Percentiles rank a stretch among this genome's conserved stretches.
Conservation (phyloP, 2,329 filamentous ascomycete species). For the Waltergamsia citrina region DNA sequence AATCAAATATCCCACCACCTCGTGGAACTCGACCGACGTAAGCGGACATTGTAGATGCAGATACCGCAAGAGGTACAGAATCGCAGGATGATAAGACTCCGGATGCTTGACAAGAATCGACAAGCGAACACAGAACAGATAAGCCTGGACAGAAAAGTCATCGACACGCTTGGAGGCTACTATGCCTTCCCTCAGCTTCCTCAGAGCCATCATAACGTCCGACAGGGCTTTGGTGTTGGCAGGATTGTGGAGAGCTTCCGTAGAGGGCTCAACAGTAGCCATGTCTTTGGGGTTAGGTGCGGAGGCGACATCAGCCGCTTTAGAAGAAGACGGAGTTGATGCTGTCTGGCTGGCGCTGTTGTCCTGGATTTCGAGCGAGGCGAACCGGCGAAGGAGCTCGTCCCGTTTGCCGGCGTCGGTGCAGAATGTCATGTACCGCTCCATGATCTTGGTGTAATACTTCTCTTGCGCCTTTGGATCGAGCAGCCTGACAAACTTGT, state of each 20-base stretch:
- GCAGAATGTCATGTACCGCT: constrained; percentile 85
- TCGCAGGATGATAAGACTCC: constrained; percentile 83
- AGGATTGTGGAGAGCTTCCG: constrained; percentile 10
- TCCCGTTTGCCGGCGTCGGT: constrained; percentile 61
- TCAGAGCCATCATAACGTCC: constrained; percentile 70
- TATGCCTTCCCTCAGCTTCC: constrained; percentile 86
- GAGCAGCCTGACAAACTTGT: constrained; percentile 42
- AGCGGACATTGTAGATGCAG: constrained; percentile 64
- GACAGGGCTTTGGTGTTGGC: constrained; percentile 54
- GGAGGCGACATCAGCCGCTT: not conserved
- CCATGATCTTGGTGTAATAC: constrained; percentile 81
- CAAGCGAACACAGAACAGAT: constrained; percentile 83
- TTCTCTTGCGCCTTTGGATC: constrained; percentile 71
- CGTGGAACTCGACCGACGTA: constrained; percentile 61
- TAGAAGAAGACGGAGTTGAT: not conserved
- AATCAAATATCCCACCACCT: constrained; percentile 72
- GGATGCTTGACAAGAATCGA: constrained; percentile 73
- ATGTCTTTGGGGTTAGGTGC: not conserved
- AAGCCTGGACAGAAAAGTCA: constrained; percentile 76
- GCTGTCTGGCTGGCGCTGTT: no score
- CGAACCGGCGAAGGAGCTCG: constrained; percentile 66
- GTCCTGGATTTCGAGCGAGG: constrained; percentile 38
- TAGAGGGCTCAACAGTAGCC: constrained; percentile 4
- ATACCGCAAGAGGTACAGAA: constrained; percentile 64
- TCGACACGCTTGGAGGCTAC: constrained; percentile 69